phyloP scores from a whole-genome alignment of 192 early-diverging fungal species.

The Backusella morwellensis region DNA sequence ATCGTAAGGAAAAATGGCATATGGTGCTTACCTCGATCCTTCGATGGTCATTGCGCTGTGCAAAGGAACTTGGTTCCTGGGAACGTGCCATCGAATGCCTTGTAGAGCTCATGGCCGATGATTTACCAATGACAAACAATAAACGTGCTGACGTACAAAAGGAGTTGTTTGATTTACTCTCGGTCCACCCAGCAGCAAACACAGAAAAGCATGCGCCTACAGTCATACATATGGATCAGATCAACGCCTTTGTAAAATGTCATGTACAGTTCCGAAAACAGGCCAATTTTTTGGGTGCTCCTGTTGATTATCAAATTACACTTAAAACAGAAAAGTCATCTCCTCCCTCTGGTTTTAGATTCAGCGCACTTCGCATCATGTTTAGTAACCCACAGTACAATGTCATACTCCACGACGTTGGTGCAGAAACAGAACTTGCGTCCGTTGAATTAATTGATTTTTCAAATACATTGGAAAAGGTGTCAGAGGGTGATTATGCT shows the following conservation, averaged over 20 bases:
- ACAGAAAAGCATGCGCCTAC: constrained; percentile 24
- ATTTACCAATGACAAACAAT: constrained; percentile 21
- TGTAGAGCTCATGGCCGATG: constrained; percentile 66
- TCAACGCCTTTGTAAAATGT: constrained; percentile 57
- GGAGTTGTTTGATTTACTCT: constrained; percentile 33
- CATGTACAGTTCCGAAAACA: constrained; percentile 45
- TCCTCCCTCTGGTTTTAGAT: constrained; percentile 45
- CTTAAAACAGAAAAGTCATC: constrained; percentile 39
- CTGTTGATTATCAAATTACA: constrained; percentile 60
- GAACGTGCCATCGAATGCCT: constrained; percentile 63
- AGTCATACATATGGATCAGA: constrained; percentile 56
- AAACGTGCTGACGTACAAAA: constrained; percentile 39
- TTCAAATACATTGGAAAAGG: constrained; percentile 8
- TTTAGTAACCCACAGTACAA: constrained; percentile 63
- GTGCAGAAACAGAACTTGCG: neutral
- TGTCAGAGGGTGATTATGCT: constrained; percentile 15
- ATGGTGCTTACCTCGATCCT: constrained; percentile 67
- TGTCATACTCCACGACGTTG: constrained; percentile 39
- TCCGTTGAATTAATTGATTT: constrained; percentile 26
- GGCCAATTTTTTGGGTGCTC: constrained; percentile 53
- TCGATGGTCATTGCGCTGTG: constrained; percentile 65
- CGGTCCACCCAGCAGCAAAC: constrained; percentile 29
- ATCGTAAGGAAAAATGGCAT: constrained; percentile 85
- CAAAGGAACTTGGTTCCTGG: constrained; percentile 60
- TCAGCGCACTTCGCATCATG: constrained; percentile 48